Conservation (phyloP, 108 stramenopile species). For the Nitzschia palea region DNA sequence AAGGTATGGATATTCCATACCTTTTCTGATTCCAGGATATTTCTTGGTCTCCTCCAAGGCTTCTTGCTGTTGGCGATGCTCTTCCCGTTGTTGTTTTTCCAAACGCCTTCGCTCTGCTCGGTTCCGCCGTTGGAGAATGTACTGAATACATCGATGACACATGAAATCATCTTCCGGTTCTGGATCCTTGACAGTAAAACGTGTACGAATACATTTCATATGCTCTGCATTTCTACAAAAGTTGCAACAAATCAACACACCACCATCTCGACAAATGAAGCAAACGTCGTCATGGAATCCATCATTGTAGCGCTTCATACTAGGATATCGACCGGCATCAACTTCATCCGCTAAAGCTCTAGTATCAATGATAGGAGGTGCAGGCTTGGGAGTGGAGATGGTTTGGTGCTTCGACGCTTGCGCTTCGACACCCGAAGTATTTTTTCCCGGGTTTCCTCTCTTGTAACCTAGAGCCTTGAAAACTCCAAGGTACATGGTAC, state of each 20-base stretch:
- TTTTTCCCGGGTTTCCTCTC: not conserved
- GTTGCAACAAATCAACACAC: constrained; percentile 55
- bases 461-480: constrained; percentile 26
- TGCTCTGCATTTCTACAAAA: constrained; percentile 72
- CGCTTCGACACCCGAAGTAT: no score
- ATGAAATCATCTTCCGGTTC: constrained; percentile 78
- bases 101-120: constrained; percentile 73
- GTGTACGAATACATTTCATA: constrained; percentile 55
- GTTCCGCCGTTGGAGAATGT: constrained; percentile 43
- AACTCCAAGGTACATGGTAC: constrained; percentile 38
- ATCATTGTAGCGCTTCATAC: constrained; percentile 64
- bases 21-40: constrained; percentile 32
- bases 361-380: constrained; percentile 60
- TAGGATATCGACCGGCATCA: constrained; percentile 70
- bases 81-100: constrained; percentile 52
- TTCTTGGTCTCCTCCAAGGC: constrained; percentile 10
- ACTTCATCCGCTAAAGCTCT: constrained; percentile 69
- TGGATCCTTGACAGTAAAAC: constrained; percentile 52
- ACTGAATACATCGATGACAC: constrained; percentile 68
- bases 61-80: constrained; percentile 17
- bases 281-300: constrained; percentile 48
- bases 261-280: constrained; percentile 51
- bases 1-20: constrained; percentile 68
- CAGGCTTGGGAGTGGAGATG: constrained; percentile 4
- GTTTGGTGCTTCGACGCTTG: no score